Conservation (phyloP, 1,139 yeast species). For the Saccharomyces pastorianus region DNA sequence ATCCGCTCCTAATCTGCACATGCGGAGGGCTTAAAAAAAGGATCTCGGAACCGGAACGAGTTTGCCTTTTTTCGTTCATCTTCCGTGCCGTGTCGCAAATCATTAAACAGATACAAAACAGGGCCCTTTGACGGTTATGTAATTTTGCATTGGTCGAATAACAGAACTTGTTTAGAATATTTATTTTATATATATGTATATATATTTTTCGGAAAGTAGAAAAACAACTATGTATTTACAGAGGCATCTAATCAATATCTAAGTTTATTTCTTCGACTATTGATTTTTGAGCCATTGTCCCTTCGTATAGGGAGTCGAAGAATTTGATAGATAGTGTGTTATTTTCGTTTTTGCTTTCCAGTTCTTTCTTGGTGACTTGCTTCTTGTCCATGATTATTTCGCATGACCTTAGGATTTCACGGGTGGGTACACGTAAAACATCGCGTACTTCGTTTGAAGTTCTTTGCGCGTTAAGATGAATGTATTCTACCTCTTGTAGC, state of each 20-base stretch:
- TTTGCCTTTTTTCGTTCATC: not conserved
- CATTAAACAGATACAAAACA: not conserved
- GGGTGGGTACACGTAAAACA: constrained; percentile 72
- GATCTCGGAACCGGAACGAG: constrained; percentile 2
- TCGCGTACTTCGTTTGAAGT: constrained; percentile 75
- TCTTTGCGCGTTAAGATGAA: constrained; percentile 68
- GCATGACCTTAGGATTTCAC: constrained; percentile 73
- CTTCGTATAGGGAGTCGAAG: constrained; percentile 47
- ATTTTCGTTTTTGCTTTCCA: constrained; percentile 41
- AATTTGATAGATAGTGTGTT: constrained; percentile 54
- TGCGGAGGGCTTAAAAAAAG: not conserved
- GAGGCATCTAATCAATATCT: constrained; percentile 34
- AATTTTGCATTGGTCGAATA: not conserved
- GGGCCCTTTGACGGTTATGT: not conserved
- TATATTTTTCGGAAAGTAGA: too few species aligned
- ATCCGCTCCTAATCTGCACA: not conserved
- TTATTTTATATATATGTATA: not conserved
- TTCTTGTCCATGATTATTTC: constrained; percentile 36
- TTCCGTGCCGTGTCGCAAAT: not conserved
- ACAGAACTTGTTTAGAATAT: not conserved
- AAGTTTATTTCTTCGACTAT: constrained; percentile 45
- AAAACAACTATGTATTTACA: not conserved
- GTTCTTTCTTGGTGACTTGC: constrained; percentile 18
- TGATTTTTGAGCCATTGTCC: constrained; percentile 41
- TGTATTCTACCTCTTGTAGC: constrained; percentile 61